Evolutionary conservation across 257 asterid genomes (phyloP), one percentile per base, ranked within the genome.

Genomic region (Mentha longifolia): DNA sequence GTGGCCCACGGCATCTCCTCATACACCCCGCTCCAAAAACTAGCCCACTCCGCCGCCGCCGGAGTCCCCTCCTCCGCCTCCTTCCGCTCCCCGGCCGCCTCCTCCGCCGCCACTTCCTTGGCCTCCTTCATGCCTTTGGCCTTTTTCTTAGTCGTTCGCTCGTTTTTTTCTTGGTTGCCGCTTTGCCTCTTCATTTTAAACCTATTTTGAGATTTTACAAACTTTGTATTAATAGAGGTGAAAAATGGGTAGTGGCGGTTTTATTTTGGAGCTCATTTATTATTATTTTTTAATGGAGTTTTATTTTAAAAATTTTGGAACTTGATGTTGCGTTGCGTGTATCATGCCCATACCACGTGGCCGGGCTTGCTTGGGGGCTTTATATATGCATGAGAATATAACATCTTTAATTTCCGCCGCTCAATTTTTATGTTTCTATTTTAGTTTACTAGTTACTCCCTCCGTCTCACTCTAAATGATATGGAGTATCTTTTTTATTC

Each of bases 1-100:
- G 84, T 76, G 11, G 89, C 86, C 89, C 90, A 86, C 14, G 74
- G 52, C 70, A 7, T 31, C 70, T 15, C 68, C 76, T 50, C 71
- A 8, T 55, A 56, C 55, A 56, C 55, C 55, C 65, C 43, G 9
- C 65, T 22, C 65, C 73, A 54, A 11, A 42, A 35, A 50, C 61
- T 11, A 5, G 19, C 39, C 73, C 3, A 19, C 42, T 39, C 79
- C 68, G 0, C 72, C 72, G 3, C 35, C 60, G 7, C 15, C 60
- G 19, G 25, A n/a, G 10, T 16, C 7, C 12, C 41, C 17, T 17
- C 68, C 69, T 11, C n/a, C n/a, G n/a, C n/a, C n/a, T n/a, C n/a
- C n/a, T n/a, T n/a, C n/a, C n/a, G n/a, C n/a, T n/a, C n/a, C n/a
- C n/a, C 77, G 46, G 10, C 51, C 46, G 35, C 67, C 20, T 25